Conservation (phyloP, 257 asterid genomes). For the Handroanthus guayacan region DNA sequence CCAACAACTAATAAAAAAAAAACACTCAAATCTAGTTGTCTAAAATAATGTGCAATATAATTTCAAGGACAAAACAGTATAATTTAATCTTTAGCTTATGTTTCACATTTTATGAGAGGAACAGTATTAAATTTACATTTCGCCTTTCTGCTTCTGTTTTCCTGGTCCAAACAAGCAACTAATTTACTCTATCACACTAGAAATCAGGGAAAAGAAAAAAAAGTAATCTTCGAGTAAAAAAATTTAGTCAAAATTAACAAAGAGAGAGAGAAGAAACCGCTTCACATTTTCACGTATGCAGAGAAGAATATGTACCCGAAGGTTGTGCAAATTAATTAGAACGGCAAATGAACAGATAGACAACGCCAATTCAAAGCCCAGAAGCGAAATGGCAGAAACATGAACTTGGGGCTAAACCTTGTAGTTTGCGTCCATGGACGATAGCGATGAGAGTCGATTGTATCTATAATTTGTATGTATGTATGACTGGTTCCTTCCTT, state of each 20-base stretch:
- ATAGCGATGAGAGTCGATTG: slow-evolving; percentile 21
- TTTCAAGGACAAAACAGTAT: slow-evolving; percentile 3
- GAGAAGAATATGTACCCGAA: neutral
- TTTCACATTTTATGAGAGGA: too few relatives aligned
- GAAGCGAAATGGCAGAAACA: slow-evolving; percentile 23
- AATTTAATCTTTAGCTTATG: neutral
- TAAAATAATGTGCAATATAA: slow-evolving; percentile 11
- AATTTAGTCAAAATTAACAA: neutral
- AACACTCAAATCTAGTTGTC: neutral
- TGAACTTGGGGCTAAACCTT: slow-evolving; percentile 34
- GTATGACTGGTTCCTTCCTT: neutral
- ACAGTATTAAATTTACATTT: too few relatives aligned
- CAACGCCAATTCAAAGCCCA: slow-evolving; percentile 8
- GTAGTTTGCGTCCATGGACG: slow-evolving; percentile 31
- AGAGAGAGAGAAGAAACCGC: neutral
- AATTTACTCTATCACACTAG: slow-evolving; percentile 30
- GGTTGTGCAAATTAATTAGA: neutral
- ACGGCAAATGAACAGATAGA: neutral
- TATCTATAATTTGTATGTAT: neutral
- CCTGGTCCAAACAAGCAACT: too few relatives aligned
- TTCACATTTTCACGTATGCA: slow-evolving; percentile 28
- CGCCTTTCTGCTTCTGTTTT: too few relatives aligned
- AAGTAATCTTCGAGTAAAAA: slow-evolving; percentile 4
- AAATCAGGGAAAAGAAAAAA: neutral
- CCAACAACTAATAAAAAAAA: neutral